Evolutionary conservation across 148 eudicot genomes (phyloP).

Genomic region (Rhododendron simsii): DNA sequence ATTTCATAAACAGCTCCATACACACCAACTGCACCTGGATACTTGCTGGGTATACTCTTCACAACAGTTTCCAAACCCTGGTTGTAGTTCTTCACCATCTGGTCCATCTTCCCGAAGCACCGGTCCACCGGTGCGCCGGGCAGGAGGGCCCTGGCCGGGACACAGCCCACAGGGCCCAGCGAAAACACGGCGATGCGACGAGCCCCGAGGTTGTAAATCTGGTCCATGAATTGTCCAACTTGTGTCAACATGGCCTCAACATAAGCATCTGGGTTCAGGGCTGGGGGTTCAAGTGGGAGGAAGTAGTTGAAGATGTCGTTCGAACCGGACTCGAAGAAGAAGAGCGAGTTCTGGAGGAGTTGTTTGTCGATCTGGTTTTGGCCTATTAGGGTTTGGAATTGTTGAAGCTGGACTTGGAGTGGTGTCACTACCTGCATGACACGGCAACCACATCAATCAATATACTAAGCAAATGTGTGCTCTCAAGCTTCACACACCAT

Average conservation of each 20-base stretch:
- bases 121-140: constrained; percentile 37
- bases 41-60: constrained; percentile 18
- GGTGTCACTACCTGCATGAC: constrained; percentile 33
- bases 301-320: constrained; percentile 58
- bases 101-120: constrained; percentile 53
- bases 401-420: constrained; percentile 38
- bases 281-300: constrained; percentile 21
- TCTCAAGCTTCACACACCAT: too few species aligned
- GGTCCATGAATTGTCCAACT: constrained; percentile 20
- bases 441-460: too few species aligned
- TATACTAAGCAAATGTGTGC: too few species aligned
- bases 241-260: constrained; percentile 35
- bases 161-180: constrained; percentile 54
- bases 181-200: constrained; percentile 42
- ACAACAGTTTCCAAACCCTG: constrained; percentile 36
- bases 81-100: constrained; percentile 42
- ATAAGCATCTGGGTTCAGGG: constrained; percentile 25
- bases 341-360: constrained; percentile 27
- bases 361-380: constrained; percentile 30
- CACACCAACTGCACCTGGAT: constrained; percentile 40
- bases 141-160: constrained; percentile 46
- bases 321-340: constrained; percentile 51
- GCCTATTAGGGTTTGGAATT: constrained; percentile 26
- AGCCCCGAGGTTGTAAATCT: constrained; percentile 40
- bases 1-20: constrained; percentile 38